Conservation (phyloP, 2,329 filamentous ascomycete species). For the Acrocalymma vagum region DNA sequence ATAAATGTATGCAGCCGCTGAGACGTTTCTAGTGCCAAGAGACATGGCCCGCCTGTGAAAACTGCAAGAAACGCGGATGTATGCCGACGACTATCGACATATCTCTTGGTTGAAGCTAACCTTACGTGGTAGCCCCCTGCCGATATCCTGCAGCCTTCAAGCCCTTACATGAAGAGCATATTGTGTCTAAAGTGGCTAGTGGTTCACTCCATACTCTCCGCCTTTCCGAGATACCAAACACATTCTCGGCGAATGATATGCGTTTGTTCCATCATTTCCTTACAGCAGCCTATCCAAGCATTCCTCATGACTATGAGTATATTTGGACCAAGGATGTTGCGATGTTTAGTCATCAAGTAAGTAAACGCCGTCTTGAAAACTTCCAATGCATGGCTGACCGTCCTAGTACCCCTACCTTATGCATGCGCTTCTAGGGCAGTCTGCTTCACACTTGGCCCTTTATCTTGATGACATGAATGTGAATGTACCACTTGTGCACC, state of each 20-base stretch:
- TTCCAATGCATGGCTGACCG: not conserved
- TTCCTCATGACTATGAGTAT: conserved; percentile 20
- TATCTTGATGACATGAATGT: conserved; percentile 17
- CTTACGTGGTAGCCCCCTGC: conserved; percentile 28
- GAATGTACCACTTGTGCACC: conserved; percentile 20
- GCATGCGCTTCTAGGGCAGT: conserved; percentile 29
- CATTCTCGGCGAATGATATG: conserved; percentile 57
- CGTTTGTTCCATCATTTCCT: conserved; percentile 64
- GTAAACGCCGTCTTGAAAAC: not conserved
- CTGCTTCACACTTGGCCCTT: conserved; percentile 29
- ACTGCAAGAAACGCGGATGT: conserved; percentile 44
- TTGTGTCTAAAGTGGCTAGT: conserved; percentile 16
- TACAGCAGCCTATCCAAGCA: conserved; percentile 47
- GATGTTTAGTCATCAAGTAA: conserved; percentile 22
- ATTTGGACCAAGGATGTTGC: conserved; percentile 27
- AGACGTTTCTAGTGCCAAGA: conserved; percentile 43
- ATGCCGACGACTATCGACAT: too few species aligned
- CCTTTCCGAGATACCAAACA: conserved; percentile 23
- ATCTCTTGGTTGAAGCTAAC: too few species aligned
- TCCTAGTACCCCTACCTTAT: conserved; percentile 32
- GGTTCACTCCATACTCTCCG: conserved; percentile 20
- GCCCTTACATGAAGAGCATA: conserved; percentile 20
- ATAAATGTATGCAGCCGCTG: conserved; percentile 1
- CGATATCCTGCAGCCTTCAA: conserved; percentile 37
- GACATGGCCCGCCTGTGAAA: conserved; percentile 47